Conservation (phyloP, 2,329 filamentous ascomycete genomes). For the Cladophialophora chaetospira region DNA sequence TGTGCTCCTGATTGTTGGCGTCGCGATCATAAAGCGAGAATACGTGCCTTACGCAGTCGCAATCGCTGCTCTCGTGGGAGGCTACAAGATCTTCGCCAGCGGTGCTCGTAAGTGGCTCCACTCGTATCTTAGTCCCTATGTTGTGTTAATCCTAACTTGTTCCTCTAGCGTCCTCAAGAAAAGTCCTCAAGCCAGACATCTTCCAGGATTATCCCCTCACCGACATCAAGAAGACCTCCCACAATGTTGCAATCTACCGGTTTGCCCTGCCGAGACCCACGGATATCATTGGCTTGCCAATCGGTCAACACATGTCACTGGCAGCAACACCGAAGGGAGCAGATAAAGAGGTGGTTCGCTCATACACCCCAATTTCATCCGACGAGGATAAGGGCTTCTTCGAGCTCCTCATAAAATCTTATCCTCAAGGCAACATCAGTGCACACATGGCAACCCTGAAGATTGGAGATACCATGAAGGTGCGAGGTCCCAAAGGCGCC, state of each 20-base stretch:
- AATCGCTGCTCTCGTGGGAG: conserved; percentile 66
- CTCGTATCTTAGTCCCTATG: too few species aligned
- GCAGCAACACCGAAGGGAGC: conserved; percentile 76
- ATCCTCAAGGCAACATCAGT: conserved; percentile 96
- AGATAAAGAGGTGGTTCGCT: conserved; percentile 81
- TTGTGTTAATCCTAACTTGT: neutral
- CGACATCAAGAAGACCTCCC: conserved; percentile 93
- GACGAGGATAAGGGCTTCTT: conserved; percentile 89
- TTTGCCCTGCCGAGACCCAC: conserved; percentile 78
- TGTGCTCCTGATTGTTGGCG: conserved; percentile 74
- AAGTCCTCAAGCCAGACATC: conserved; percentile 79
- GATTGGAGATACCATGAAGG: conserved; percentile 84
- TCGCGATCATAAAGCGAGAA: conserved; percentile 75
- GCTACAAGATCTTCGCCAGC: conserved; percentile 70
- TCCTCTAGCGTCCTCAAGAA: conserved; percentile 65
- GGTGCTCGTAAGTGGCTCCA: conserved; percentile 50
- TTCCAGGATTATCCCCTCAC: conserved; percentile 93
- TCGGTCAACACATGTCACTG: conserved; percentile 98
- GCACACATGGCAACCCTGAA: conserved; percentile 82
- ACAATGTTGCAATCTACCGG: conserved; percentile 99
- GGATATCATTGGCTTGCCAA: conserved; percentile 89
- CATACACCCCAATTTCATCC: conserved; percentile 88
- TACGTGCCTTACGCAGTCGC: conserved; percentile 71
- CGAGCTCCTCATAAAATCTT: conserved; percentile 96
- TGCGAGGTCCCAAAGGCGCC: conserved; percentile 92